These are phyloP conservation scores for Adiantum capillusveneris DNA, from an alignment of 75 land plant species.

Conservation along the genomic window DNA sequence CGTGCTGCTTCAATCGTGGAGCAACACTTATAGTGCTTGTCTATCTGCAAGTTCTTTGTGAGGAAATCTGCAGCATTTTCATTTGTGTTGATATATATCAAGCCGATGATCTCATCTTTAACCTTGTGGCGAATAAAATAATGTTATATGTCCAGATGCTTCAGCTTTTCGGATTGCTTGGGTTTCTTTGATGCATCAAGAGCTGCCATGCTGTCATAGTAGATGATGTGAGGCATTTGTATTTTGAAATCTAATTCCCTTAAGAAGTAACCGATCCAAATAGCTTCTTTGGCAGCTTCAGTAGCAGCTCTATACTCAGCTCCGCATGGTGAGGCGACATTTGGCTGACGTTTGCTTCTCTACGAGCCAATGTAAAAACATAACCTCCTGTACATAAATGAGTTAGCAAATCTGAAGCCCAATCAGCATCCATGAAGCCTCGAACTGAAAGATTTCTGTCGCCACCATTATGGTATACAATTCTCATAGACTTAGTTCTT, in stretches of 20 bases:
- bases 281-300: background rate
- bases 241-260: background rate
- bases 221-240: background rate
- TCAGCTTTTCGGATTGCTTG: too few species aligned
- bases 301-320: constrained; percentile 3
- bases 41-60: too few species aligned
- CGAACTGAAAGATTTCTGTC: background rate
- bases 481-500: background rate
- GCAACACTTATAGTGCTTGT: too few species aligned
- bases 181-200: background rate
- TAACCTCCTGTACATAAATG: constrained; percentile 14
- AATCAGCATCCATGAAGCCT: background rate
- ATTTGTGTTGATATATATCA: too few species aligned
- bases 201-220: background rate
- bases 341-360: constrained; percentile 13
- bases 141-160: too few species aligned
- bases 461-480: background rate
- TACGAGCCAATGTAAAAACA: constrained; percentile 13
- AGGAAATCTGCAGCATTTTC: too few species aligned
- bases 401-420: constrained; percentile 18
- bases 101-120: too few species aligned
- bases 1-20: too few species aligned
- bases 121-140: too few species aligned
- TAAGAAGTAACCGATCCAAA: background rate
- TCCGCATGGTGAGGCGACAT: constrained; percentile 19